Conservation (phyloP, 257 asterid genomes). For the Jasminum sambac region DNA sequence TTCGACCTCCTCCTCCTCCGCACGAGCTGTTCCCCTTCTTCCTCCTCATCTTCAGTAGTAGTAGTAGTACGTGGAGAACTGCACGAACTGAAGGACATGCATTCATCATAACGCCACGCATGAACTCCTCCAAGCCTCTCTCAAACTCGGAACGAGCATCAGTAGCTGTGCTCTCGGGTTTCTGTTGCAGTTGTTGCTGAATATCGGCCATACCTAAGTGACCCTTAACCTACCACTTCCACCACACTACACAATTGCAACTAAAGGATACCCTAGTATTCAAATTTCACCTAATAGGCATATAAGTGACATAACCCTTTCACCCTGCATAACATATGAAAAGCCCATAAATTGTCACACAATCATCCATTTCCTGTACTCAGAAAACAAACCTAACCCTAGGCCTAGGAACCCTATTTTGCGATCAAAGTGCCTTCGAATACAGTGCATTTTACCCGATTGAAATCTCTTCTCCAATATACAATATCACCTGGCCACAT, state of each 20-base stretch:
- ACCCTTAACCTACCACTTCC: constrained; percentile 37
- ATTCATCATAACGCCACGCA: constrained; percentile 84
- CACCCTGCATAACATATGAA: constrained; percentile 29
- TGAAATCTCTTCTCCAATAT: constrained; percentile 40
- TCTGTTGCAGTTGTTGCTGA: constrained; percentile 79
- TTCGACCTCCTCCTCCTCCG: constrained; percentile 90
- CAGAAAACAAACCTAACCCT: constrained; percentile 39
- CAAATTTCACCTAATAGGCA: constrained; percentile 17
- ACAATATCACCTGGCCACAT: constrained; percentile 65
- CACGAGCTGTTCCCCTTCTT: constrained; percentile 75
- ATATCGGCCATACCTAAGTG: constrained; percentile 58
- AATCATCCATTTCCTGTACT: constrained; percentile 36
- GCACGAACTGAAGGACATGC: constrained; percentile 86
- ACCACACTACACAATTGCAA: constrained; percentile 28
- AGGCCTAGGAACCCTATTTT: constrained; percentile 38
- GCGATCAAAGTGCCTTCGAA: constrained; percentile 33
- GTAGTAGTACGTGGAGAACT: constrained; percentile 60
- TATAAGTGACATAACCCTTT: constrained; percentile 28
- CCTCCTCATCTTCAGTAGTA: constrained; percentile 75
- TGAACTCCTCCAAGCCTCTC: constrained; percentile 86
- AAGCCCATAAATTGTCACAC: constrained; percentile 34
- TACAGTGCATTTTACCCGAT: constrained; percentile 29
- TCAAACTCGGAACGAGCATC: constrained; percentile 71
- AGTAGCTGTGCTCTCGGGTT: constrained; percentile 75
- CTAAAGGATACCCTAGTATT: constrained; percentile 25